Conservation (phyloP, 768 basidiomycete species). For the Cystofilobasidium capitatum region DNA sequence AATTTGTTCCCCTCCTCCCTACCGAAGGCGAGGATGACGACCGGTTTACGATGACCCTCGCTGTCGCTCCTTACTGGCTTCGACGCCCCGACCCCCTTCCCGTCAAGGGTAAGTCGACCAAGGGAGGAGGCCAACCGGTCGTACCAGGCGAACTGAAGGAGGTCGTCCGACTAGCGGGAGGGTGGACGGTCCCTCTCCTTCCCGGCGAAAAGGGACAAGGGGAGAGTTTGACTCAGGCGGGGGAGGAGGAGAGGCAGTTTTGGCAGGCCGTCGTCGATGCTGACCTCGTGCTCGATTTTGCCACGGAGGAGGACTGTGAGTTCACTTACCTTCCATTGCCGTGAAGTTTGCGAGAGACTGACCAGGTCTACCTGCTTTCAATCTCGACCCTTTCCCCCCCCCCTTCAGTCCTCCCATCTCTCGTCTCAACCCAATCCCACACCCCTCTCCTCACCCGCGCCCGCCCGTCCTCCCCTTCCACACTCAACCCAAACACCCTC, state of each 20-base stretch:
- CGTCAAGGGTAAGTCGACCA: neutral
- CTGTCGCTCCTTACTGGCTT: neutral
- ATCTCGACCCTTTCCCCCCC: neutral
- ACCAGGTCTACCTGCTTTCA: neutral
- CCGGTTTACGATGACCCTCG: neutral
- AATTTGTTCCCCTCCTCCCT: neutral
- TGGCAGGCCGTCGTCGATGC: neutral
- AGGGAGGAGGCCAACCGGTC: neutral
- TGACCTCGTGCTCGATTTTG: neutral
- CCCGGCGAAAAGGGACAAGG: no score
- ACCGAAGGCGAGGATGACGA: neutral
- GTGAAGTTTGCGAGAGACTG: neutral
- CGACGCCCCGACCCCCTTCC: neutral
- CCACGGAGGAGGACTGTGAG: neutral
- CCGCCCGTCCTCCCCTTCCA: neutral
- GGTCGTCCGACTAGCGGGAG: neutral
- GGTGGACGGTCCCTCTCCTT: no score
- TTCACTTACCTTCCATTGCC: neutral
- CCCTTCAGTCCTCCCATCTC: neutral
- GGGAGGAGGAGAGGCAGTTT: neutral
- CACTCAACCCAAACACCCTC: neutral
- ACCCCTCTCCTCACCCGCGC: neutral
- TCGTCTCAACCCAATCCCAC: neutral
- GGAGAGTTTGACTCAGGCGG: no score
- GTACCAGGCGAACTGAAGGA: neutral